phyloP scores from a whole-genome alignment of 129 eudicot genomes.

The sunflower (Helianthus annuus) region DNA sequence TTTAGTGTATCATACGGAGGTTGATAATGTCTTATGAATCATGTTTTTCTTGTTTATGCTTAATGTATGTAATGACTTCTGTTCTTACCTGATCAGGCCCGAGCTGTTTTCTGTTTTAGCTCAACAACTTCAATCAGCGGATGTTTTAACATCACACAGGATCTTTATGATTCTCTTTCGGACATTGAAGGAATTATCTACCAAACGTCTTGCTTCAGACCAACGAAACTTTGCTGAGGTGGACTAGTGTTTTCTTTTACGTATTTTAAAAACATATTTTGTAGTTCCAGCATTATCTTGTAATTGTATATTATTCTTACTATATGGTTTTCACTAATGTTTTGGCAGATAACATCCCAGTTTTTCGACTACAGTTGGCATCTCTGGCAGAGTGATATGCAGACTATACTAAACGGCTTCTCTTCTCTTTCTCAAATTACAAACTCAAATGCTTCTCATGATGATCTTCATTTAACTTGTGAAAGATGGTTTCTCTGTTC shows the following conservation, averaged over 20 bases:
- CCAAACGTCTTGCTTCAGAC: conserved; percentile 88
- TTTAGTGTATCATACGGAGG: not conserved
- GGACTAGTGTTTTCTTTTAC: conserved; percentile 5
- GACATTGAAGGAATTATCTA: conserved; percentile 85
- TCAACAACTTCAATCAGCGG: conserved; percentile 88
- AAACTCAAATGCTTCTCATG: conserved; percentile 52
- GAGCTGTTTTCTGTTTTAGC: conserved; percentile 78
- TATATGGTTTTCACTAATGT: conserved; percentile 25
- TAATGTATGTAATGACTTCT: conserved; percentile 8
- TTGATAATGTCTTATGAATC: not conserved
- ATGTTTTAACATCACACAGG: conserved; percentile 80
- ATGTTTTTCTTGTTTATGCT: conserved; percentile 15
- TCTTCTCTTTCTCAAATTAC: conserved; percentile 57
- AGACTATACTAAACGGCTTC: conserved; percentile 68
- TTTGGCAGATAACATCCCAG: conserved; percentile 88
- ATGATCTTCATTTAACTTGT: conserved; percentile 71
- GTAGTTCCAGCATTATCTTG: not conserved
- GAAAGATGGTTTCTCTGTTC: conserved; percentile 94
- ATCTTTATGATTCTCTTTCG: conserved; percentile 89
- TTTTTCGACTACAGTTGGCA: conserved; percentile 97
- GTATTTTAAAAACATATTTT: not conserved
- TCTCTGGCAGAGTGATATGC: conserved; percentile 94
- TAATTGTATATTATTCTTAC: conserved; percentile 22
- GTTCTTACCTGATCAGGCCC: conserved; percentile 61
- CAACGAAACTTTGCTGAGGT: conserved; percentile 93